These are phyloP conservation scores for Aspergillus haitiensis DNA, from an alignment of 495 filamentous ascomycete genomes.

Conservation along the genomic window DNA sequence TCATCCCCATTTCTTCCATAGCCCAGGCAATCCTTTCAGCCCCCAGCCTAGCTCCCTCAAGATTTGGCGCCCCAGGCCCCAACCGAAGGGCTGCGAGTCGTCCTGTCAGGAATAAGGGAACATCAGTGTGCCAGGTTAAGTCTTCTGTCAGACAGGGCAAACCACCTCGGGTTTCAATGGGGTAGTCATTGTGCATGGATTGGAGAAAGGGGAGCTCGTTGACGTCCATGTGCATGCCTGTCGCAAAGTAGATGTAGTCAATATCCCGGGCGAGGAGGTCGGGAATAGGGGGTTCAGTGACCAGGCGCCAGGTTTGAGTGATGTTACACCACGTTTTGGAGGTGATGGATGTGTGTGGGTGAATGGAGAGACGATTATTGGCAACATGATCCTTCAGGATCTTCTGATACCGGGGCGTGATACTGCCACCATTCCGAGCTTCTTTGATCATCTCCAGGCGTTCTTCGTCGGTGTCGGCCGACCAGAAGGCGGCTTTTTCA, in stretches of 20 bases:
- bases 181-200: conserved; percentile 51
- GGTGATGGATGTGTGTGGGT: conserved; percentile 49
- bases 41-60: conserved; percentile 62
- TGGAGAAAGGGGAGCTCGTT: conserved; percentile 50
- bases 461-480: conserved; percentile 58
- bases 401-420: conserved; percentile 58
- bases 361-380: conserved; percentile 45
- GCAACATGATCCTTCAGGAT: conserved; percentile 52
- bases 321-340: conserved; percentile 34
- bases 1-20: conserved; percentile 51
- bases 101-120: conserved; percentile 63
- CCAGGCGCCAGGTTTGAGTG: conserved; percentile 50
- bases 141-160: conserved; percentile 64
- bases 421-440: conserved; percentile 62
- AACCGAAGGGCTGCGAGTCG: conserved; percentile 57
- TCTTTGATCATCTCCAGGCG: conserved; percentile 55
- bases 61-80: conserved; percentile 61
- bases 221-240: conserved; percentile 55
- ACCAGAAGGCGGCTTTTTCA: conserved; percentile 63
- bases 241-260: conserved; percentile 67
- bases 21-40: conserved; percentile 64
- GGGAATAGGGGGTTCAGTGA: conserved; percentile 49
- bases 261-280: conserved; percentile 45
- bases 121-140: conserved; percentile 58
- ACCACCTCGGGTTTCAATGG: conserved; percentile 52